Base-by-base conservation (phyloP, 2,329 filamentous ascomycete species). In the Cladophialophora bantiana region DNA sequence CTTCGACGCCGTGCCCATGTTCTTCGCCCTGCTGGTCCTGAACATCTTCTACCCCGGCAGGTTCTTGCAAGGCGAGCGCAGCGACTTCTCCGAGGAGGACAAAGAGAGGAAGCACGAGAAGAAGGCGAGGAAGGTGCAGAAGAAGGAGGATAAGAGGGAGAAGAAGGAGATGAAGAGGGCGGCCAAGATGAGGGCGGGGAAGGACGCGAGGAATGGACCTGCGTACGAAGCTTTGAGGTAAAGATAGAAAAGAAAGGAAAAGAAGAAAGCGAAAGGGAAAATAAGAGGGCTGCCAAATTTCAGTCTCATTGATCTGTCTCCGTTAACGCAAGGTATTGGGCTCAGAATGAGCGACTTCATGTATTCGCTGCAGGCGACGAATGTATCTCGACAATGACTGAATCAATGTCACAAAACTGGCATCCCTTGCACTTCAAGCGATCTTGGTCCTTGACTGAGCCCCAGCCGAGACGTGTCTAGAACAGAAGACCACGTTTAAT, bases 21-120 rank as follows among this genome's bases (percentile, higher is more conserved):
- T 78, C 7, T 26, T 78, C 5, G 78, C 78, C 0, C 66, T 80
- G 7, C 42, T 76, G 0, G 64, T 77, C 9, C 75, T 80, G 48
- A 80, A 78, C 66, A 56, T 79, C 35, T 64, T 77, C 2, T 77
- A 81, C 64, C 80, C 80, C 0, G 79, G 79, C 1, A 68, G 70
- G 4, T 65, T 74, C 6, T 85, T 52, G 73, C 76, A 9, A 83
- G 85, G 0, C 76, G 79, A 3, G 78, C 81, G 36, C 79, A 80
- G 64, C 80, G 84, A 64, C 82, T 86, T 64, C 81, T 81, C 1
- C 76, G 74, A 77, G 66, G 62, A 71, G 48, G 83, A 82, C 75
- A 85, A 83, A 73, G 76, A 75, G 4, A 59, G 71, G 3, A 76
- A 79, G 48, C 78, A 74, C 64, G 74, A 75, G 48, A 77, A 77